Conservation (phyloP, 2,329 filamentous ascomycete genomes). For the Diaporthe aspalathi region DNA sequence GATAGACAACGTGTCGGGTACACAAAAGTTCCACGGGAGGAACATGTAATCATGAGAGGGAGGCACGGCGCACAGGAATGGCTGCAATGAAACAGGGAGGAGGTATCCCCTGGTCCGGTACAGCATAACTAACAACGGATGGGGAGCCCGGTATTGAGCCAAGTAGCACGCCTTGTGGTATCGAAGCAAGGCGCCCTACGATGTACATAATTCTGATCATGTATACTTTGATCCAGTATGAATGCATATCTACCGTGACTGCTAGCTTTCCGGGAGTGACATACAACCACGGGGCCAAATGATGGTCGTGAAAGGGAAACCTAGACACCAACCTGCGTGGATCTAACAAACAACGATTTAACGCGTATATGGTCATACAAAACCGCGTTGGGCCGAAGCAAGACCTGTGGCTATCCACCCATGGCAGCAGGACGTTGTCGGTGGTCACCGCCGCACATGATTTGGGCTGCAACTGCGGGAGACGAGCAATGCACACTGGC, state of each 20-base stretch:
- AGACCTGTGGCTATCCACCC: not conserved
- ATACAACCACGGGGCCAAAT: not conserved
- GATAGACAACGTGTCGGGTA: slow-evolving; percentile 14
- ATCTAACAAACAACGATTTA: not conserved
- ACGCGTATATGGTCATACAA: not conserved
- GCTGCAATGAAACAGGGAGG: not conserved
- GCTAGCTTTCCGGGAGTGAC: not conserved
- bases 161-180: not conserved
- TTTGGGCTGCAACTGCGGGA: not conserved
- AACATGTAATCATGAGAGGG: slow-evolving; percentile 16
- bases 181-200: not conserved
- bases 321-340: too few species aligned
- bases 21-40: slow-evolving; percentile 26
- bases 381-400: not conserved
- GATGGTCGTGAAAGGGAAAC: not conserved
- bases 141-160: not conserved
- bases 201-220: slow-evolving; percentile 15
- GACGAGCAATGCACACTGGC: not conserved
- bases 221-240: not conserved
- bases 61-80: slow-evolving; percentile 4
- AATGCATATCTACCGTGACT: not conserved
- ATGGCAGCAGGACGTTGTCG: not conserved
- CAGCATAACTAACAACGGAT: not conserved
- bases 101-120: not conserved
- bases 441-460: slow-evolving; percentile 9